phyloP scores from a whole-genome alignment of 1,284 basidiomycete genomes.

The Filobasidium uniguttulatum region DNA sequence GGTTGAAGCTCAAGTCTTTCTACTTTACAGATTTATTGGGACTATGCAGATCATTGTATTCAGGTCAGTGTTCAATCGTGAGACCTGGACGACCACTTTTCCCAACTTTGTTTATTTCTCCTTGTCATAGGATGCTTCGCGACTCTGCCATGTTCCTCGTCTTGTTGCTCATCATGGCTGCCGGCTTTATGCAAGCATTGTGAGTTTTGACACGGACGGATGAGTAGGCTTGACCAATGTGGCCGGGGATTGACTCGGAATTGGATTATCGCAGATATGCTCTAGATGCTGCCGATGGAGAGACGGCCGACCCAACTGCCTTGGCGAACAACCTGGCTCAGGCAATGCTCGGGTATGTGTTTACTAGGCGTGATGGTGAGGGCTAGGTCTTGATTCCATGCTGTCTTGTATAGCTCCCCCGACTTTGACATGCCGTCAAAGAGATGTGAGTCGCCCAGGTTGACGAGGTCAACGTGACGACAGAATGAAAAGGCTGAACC shows the following conservation, averaged over 20 bases:
- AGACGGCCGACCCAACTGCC: slow-evolving; percentile 45
- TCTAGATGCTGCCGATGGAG: slow-evolving; percentile 77
- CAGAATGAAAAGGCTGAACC: slow-evolving; percentile 14
- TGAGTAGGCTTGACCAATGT: not conserved
- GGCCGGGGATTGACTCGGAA: slow-evolving; percentile 4
- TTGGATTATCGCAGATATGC: slow-evolving; percentile 47
- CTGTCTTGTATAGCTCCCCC: slow-evolving; percentile 46
- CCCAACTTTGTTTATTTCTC: not conserved
- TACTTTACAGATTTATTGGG: slow-evolving; percentile 49
- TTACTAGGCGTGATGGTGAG: slow-evolving; percentile 1
- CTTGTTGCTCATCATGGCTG: slow-evolving; percentile 62
- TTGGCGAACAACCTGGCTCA: slow-evolving; percentile 65
- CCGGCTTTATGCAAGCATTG: slow-evolving; percentile 67
- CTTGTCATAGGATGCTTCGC: slow-evolving; percentile 31
- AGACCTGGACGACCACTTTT: too few relatives aligned
- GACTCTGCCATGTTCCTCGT: slow-evolving; percentile 85
- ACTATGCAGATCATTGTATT: slow-evolving; percentile 38
- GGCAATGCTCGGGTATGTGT: slow-evolving; percentile 57
- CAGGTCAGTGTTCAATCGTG: slow-evolving; percentile 14
- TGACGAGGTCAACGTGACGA: not conserved
- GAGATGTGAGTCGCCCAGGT: slow-evolving; percentile 22
- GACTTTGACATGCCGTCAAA: slow-evolving; percentile 54
- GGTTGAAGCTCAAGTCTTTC: too few relatives aligned
- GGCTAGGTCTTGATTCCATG: slow-evolving; percentile 1
- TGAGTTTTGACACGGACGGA: not conserved